Base-by-base conservation (phyloP, 352 stramenopile species). In the Phytopythium litorale region DNA sequence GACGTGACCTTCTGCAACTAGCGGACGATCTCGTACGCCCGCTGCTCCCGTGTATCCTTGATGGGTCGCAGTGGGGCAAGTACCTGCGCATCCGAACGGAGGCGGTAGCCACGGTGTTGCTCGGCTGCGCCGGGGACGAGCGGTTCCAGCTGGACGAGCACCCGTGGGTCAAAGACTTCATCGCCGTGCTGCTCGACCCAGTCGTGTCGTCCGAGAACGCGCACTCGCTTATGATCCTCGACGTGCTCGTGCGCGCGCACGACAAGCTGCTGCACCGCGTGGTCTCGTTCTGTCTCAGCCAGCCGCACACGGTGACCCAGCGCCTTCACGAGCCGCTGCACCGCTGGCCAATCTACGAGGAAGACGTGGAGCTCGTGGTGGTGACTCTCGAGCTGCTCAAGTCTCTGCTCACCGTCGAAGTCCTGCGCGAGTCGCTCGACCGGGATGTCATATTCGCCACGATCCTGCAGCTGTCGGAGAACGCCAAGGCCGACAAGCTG, bases 331-430 rank as follows among this genome's bases (percentile, higher is more conserved):
- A 81, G 30, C 70, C 72, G 43, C 66, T 89, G 16, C 61, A 72
- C 51, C 69, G 70, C 33, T 89, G 79, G 79, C 79, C 79, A 5
- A 57, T 89, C 25, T 89, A 82, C 56, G 79, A 89, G 62, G 79
- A 89, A 33, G 79, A 89, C 56, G 59, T 85, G 2, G 79, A 89
- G 46, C 61, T 75, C n/a, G 72, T 85, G 7, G 58, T 86, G 42
- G 62, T 85, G 19, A 78, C 75, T 15, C 64, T 89, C 13, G 66
- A 86, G 37, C 58, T 89, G 18, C 52, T 89, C 13, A 58, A 72
- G 15, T 48, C 61, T 1, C 63, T 89, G 0, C 63, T 85, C 6
- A 67, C 42, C 5, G 70, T 80, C 12, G 52, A 73, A 15, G 58
- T 63, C 1, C 64, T 89, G 13, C 65, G 70, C n/a, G 37, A 56